Conservation (phyloP, 2,329 filamentous ascomycete species). For the Zasmidium citrigriseum region DNA sequence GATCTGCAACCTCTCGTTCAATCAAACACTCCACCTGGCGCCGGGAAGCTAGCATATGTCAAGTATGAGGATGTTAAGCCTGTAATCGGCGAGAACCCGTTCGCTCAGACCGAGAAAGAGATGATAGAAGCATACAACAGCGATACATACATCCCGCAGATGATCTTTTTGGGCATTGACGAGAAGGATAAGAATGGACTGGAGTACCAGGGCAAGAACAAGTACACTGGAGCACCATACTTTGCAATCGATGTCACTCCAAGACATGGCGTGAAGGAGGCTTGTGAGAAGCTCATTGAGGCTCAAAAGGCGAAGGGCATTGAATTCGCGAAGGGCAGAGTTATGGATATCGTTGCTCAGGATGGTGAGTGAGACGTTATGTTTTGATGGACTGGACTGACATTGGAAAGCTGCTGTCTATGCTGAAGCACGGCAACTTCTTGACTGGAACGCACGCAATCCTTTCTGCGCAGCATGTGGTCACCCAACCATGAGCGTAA, state of each 20-base stretch:
- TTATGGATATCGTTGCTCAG: slow-evolving; percentile 59
- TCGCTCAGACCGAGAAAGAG: slow-evolving; percentile 70
- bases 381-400: background rate
- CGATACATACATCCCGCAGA: slow-evolving; percentile 62
- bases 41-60: slow-evolving; percentile 64
- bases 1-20: slow-evolving; percentile 69
- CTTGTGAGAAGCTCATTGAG: slow-evolving; percentile 62
- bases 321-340: slow-evolving; percentile 66
- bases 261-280: slow-evolving; percentile 58
- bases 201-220: slow-evolving; percentile 62
- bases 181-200: slow-evolving; percentile 61
- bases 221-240: slow-evolving; percentile 76
- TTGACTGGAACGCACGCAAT: slow-evolving; percentile 94
- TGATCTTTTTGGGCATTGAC: slow-evolving; percentile 84
- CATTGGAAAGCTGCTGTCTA: slow-evolving; percentile 76
- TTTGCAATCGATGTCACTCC: slow-evolving; percentile 91
- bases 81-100: slow-evolving; percentile 72
- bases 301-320: slow-evolving; percentile 62
- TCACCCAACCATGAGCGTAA: slow-evolving; percentile 73
- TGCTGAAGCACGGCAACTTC: slow-evolving; percentile 80
- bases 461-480: slow-evolving; percentile 91
- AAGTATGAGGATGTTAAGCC: slow-evolving; percentile 67
- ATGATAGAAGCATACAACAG: slow-evolving; percentile 75
- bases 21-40: slow-evolving; percentile 40
- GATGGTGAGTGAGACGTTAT: slow-evolving; percentile 53